Evolutionary conservation across 345 rosid genomes (phyloP), one percentile per base, ranked within the genome.

Genomic region (Euclidium syriacum): DNA sequence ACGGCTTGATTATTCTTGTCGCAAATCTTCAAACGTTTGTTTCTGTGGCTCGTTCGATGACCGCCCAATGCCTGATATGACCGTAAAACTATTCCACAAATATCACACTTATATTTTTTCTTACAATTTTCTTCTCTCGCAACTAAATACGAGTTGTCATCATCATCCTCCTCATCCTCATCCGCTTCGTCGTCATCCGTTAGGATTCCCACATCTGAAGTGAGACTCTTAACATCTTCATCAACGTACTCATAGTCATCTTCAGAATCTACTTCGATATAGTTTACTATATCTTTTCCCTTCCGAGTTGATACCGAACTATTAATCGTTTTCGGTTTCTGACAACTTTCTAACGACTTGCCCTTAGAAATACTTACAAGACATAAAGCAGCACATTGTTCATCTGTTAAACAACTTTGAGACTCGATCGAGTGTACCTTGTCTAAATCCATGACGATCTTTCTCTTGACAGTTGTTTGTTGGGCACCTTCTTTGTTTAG

Each of bases 11-110:
- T 43, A 16, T 16, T 49, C 19, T 25, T 15, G n/a, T 35, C 62
- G 0, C 36, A 29, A 6, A 58, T 20, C 71, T 77, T 77, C 52
- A 54, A 7, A 32, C 58, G 51, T 33, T 65, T 72, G 56, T 73
- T 67, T 38, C 65, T 80, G 69, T 86, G 95, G 51, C 86, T 78
- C 32, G 90, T 79, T 63, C 86, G 73, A 68, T 87, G 91, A 38
- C 88, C 88, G 0, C 88, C 91, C 4, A 87, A 51, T 30, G 87
- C 87, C 64, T 83, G 89, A 75, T 75, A 78, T 4, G 95, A 87
- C 58, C 59, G 41, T 53, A 85, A 85, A 16, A 48, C 58, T 53
- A 62, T 78, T 15, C 71, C 79, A 65, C 95, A 87, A 24, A 78
- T 75, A 11, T 79, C 77, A 32, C 95, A 83, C 53, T 20, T 49